Conservation (phyloP, 176 grass and related monocot genomes). For the Ensete glaucum region DNA sequence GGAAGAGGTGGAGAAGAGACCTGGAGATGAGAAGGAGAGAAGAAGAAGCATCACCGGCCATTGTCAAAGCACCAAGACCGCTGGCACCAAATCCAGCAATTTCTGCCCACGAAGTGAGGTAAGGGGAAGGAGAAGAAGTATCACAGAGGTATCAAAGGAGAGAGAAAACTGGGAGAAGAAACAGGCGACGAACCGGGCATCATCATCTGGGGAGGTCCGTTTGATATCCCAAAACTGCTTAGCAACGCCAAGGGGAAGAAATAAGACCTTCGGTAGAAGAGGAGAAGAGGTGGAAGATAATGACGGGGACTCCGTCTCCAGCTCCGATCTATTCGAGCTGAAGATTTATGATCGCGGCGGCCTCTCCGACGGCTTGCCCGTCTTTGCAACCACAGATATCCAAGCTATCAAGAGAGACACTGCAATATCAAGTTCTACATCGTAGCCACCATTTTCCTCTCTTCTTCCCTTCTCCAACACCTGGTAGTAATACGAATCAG, state of each 20-base stretch:
- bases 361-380: neutral
- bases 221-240: too few species aligned
- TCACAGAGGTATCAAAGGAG: neutral
- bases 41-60: neutral
- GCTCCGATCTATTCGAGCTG: constrained; percentile 8
- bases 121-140: neutral
- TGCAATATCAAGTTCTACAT: neutral
- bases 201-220: too few species aligned
- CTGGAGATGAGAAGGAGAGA: neutral
- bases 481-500: too few species aligned
- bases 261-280: neutral
- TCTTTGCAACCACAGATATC: neutral
- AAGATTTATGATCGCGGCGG: neutral
- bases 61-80: neutral
- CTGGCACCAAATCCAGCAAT: neutral
- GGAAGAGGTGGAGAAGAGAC: neutral
- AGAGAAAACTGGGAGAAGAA: neutral
- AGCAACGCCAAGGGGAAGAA: neutral
- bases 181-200: neutral
- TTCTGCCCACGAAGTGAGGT: neutral
- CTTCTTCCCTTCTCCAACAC: too few species aligned
- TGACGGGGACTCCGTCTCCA: neutral
- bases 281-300: neutral
- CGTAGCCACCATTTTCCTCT: too few species aligned
- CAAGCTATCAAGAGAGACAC: neutral